Percentiles rank a stretch among this genome's conserved stretches.
Conservation (phyloP, 441 rosid species). For the Euphorbia corollata region DNA sequence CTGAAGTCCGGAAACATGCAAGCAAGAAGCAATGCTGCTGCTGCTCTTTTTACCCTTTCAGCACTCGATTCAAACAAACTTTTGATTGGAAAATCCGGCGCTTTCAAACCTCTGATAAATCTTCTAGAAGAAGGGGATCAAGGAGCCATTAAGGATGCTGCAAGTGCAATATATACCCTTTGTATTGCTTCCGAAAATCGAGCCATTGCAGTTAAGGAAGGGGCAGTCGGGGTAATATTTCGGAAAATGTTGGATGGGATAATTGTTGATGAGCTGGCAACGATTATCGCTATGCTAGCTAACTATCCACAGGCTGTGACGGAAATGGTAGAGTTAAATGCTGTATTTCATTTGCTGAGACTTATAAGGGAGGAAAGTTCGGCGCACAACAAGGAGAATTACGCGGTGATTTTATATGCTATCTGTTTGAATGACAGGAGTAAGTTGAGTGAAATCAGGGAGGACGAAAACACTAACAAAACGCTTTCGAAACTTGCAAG, state of each 20-base stretch:
- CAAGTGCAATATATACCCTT: slow-evolving; percentile 65
- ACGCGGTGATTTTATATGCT: slow-evolving; percentile 53
- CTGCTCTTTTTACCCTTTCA: slow-evolving; percentile 67
- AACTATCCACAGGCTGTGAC: slow-evolving; percentile 56
- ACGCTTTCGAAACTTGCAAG: slow-evolving; percentile 58
- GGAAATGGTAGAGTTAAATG: slow-evolving; percentile 55
- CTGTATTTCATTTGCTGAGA: slow-evolving; percentile 55
- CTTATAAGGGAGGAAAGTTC: slow-evolving; percentile 49
- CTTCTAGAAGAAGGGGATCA: slow-evolving; percentile 68
- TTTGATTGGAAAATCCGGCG: slow-evolving; percentile 63
- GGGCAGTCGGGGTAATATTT: slow-evolving; percentile 57
- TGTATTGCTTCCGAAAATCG: slow-evolving; percentile 65
- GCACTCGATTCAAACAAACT: slow-evolving; percentile 66
- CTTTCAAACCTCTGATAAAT: slow-evolving; percentile 54
- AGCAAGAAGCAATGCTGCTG: slow-evolving; percentile 81
- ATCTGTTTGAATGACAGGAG: slow-evolving; percentile 55
- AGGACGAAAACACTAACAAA: slow-evolving; percentile 46
- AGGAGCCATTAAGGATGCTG: slow-evolving; percentile 65
- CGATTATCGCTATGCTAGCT: slow-evolving; percentile 69
- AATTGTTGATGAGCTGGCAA: slow-evolving; percentile 63
- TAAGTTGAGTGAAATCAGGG: slow-evolving; percentile 50
- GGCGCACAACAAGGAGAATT: slow-evolving; percentile 70
- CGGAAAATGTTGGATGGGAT: slow-evolving; percentile 50
- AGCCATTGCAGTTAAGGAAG: slow-evolving; percentile 58
- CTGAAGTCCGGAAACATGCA: slow-evolving; percentile 50